Base-by-base conservation (phyloP, 495 filamentous ascomycete species). In the Aspergillus bridgeri region DNA sequence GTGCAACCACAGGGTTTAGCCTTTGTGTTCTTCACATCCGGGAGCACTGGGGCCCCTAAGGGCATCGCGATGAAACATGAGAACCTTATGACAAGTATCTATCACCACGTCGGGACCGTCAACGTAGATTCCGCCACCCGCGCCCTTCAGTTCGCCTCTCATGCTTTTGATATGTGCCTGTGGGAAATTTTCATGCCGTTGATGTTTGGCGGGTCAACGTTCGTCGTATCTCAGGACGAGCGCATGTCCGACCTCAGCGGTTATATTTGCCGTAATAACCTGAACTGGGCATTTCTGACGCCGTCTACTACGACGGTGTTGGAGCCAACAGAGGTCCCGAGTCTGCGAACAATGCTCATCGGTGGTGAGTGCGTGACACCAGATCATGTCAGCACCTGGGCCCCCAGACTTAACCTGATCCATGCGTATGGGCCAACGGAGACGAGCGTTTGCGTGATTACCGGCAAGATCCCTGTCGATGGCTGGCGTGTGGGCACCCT, bases 151-250 rank as follows among this genome's bases (percentile, higher is more conserved):
- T 49, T 49, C n/a, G n/a, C 22, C 15, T 49, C 47, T 5, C 6
- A 21, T 24, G 47, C 19, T 3, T 49, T 49, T 15, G 47, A 49
- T 18, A 15, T 49, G 6, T 7, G 47, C 15, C 17, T 49, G 3
- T 49, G 19, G 3, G 47, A 49, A 6, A 20, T 25, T 3, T 25
- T 49, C 21, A 49, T 3, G 3, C 5, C 15, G 5, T 15, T 49
- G 5, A 6, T 19, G 3, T 15, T 3, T 25, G 47, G 47, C 5
- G 47, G 19, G 5, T 49, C 6, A 5, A 20, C 21, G 3, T 49
- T 5, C 21, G 73, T 84, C 5, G 81, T 82, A 2, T 81, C 80
- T 0, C 73, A 85, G 8, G 54, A 69, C 11, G 65, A 69, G 9
- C 59, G 73, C 8, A 22, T 56, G 8, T 68, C 69, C 20, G 56